Evolutionary conservation across 768 basidiomycete species (phyloP), one percentile per base, ranked within the genome.

Genomic region (Phlegmacium glaucopus): DNA sequence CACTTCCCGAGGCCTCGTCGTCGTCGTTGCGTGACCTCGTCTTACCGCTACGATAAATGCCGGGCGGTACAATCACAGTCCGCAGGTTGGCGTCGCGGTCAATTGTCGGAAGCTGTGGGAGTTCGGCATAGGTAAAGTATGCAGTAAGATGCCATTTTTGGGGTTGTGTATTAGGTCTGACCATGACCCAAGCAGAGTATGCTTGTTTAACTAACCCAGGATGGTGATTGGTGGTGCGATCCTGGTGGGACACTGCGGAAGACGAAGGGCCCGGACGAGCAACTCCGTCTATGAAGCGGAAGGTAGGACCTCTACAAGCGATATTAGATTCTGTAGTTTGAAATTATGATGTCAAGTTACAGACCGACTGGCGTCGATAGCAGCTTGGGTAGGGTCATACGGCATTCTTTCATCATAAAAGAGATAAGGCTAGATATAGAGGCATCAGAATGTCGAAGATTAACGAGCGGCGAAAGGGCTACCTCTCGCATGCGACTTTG

Each of bases 141-240:
- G 77, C 75, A 42, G 82, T 83, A 47, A 85, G 67, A 61, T 84
- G 84, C 80, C 80, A 84, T 64, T 84, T 85, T 57, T 78, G 72
- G 39, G 78, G 78, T 50, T 63, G 69, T 6, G 70, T 62, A 47
- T 72, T 71, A 16, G 71, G 69, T 44, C 71, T 63, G 36, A 71
- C 65, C 17, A 68, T 58, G 11, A 84, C 79, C 74, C 76, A 82
- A 17, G 80, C 82, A 13, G 82, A 84, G 60, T 86, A 86, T n/a
- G 83, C 80, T 59, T 84, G 83, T 61, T 85, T 85, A 45, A 85
- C 77, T 42, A 86, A 69, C 16, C 82, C 82, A 10, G 70, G 55
- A 41, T 81, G 79, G 43, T 76, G 75, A 40, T 72, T 72, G 10
- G 73, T 70, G 47, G 75, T 73, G 27, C 80, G 71, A 54, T 80